Evolutionary conservation across 306 rosid species (phyloP), one percentile per base, ranked within the genome.

Genomic region (Acacia melanoxylon): DNA sequence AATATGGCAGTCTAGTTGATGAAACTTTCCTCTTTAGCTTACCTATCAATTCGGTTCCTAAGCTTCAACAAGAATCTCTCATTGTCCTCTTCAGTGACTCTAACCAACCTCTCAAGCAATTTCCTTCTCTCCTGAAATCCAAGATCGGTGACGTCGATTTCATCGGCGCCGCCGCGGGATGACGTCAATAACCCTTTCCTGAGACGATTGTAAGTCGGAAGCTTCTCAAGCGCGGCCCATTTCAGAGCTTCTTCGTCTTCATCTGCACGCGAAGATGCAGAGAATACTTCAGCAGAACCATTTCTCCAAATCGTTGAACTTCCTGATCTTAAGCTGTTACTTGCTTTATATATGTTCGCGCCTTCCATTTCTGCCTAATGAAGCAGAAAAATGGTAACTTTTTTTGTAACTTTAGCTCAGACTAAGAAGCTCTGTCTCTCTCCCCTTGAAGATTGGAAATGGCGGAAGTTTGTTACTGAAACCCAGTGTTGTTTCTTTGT

Each of bases 201-300:
- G 44, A 94, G 25, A 59, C 97, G 98, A 51, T 74, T 76, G 83
- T 87, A 91, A 6, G 97, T 92, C 5, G 97, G 98, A 33, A 94
- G 94, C 81, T 75, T 91, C 78, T 94, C 90, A 6, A 94, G 81
- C 0, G 90, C 90, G 63, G 92, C 91, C 97, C 97, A 91, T 79
- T 85, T 89, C 5, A 94, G 90, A 85, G 91, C 92, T 63, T 81
- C 91, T 84, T 91, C 97, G 75, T 91, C 97, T 2, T 87, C 86
- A 35, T 87, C 93, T 17, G 81, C 78, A 0, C 19, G 40, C 2
- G 76, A 78, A 19, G 78, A 88, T 49, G 77, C 81, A 1, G 93
- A 82, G 72, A 92, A 94, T 68, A 80, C 84, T 15, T 89, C 92
- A 65, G 49, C 29, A 6, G 68, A 62, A 74, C 35, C 78, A 74